Base-by-base conservation (phyloP, 164 flowering plant genomes). In the Paratinospora sagittata region DNA sequence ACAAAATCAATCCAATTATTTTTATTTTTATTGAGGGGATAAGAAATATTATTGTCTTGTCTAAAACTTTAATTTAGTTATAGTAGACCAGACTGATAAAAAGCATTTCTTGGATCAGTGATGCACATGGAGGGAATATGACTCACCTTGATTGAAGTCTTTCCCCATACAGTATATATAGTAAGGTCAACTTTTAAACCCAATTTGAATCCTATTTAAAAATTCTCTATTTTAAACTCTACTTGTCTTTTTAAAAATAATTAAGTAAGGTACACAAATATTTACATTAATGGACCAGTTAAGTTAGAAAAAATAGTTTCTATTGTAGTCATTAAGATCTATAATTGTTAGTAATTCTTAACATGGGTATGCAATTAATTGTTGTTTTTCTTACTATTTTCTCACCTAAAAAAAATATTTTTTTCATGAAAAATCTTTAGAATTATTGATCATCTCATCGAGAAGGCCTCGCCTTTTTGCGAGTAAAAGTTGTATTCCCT, bases 111-210 rank as follows among this genome's bases (percentile, higher is more conserved):
- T n/a, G n/a, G n/a, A n/a, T n/a, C n/a, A 64, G 63, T 60, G 72
- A 36, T 23, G 72, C 65, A 70, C 72, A 70, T 58, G 72, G 24
- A 30, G 66, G 37, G 37, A 63, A 63, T n/a, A 27, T 63, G 37
- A 63, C 66, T 27, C 37, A 11, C n/a, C 65, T 63, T 63, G 33
- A 63, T 63, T 63, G 65, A 63, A 10, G 19, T 30, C 4, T 30
- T 30, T 30, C 65, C 17, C 62, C 9, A 41, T 41, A 16, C 61
- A 4, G 34, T 30, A 30, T 30, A 30, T 30, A 30, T 30, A 30
- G 4, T 30, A 30, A 30, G 34, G 34, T 63, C 66, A 63, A 63
- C 64, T 24, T 16, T 4, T 12, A 24, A 27, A 24, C 16, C 64
- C 6, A 14, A 27, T 21, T 52, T 52, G 19, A 19, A 41, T 11